Conservation (phyloP, 2,329 filamentous ascomycete genomes). For the Fusarium sambucinum region DNA sequence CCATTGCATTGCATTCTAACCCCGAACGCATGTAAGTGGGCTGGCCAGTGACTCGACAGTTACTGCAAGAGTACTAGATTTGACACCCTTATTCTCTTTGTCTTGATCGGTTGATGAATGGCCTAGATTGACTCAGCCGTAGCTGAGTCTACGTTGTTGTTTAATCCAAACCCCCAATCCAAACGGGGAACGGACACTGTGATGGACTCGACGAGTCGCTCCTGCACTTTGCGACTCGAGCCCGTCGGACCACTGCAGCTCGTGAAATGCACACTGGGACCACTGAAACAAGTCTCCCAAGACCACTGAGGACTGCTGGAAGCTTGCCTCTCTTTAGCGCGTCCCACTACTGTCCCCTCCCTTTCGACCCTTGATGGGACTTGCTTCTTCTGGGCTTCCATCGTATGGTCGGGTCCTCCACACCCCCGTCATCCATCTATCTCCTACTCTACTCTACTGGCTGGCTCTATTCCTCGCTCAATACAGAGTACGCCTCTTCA, state of each 20-base stretch:
- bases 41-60: slow-evolving; percentile 17
- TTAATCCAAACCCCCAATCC: slow-evolving; percentile 34
- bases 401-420: slow-evolving; percentile 35
- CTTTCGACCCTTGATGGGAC: slow-evolving; percentile 26
- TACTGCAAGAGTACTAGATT: slow-evolving; percentile 15
- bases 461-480: slow-evolving; percentile 24
- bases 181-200: slow-evolving; percentile 24
- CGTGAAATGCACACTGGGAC: slow-evolving; percentile 40
- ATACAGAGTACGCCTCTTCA: slow-evolving; percentile 18
- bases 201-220: slow-evolving; percentile 25
- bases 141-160: slow-evolving; percentile 34
- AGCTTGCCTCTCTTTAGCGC: slow-evolving; percentile 37
- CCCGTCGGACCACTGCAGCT: slow-evolving; percentile 35
- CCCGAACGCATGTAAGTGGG: slow-evolving; percentile 14
- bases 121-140: slow-evolving; percentile 10
- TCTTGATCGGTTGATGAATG: slow-evolving; percentile 5
- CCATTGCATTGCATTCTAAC: slow-evolving; percentile 27
- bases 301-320: slow-evolving; percentile 38
- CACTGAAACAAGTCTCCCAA: slow-evolving; percentile 31
- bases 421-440: slow-evolving; percentile 38
- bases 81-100: not conserved
- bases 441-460: slow-evolving; percentile 11
- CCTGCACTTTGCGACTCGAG: slow-evolving; percentile 32
- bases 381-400: slow-evolving; percentile 39
- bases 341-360: slow-evolving; percentile 20